Percentiles rank a stretch among this genome's conserved stretches.
Conservation (phyloP, 2,329 filamentous ascomycete species). For the Penicillium sp. region DNA sequence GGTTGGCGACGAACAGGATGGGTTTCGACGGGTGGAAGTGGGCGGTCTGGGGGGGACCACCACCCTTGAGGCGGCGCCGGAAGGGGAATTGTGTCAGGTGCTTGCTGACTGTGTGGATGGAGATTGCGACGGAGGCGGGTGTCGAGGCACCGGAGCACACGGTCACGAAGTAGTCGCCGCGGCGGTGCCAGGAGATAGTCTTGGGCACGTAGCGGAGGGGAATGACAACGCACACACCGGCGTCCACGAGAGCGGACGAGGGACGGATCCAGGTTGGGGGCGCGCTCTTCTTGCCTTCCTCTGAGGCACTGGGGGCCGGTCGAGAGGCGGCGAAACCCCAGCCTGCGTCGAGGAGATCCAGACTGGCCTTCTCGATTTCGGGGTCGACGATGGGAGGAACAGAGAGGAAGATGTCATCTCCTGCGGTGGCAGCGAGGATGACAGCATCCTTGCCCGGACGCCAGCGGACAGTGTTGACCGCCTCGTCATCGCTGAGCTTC, state of each 20-base stretch:
- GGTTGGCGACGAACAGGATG: slow-evolving; percentile 93
- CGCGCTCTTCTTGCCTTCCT: slow-evolving; percentile 65
- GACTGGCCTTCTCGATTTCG: slow-evolving; percentile 70
- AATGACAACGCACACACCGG: slow-evolving; percentile 73
- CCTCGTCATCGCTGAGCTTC: slow-evolving; percentile 71
- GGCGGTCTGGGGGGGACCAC: slow-evolving; percentile 78
- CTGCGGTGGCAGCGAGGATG: slow-evolving; percentile 78
- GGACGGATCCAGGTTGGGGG: slow-evolving; percentile 83
- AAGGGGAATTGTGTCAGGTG: slow-evolving; percentile 95
- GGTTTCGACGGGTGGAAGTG: slow-evolving; percentile 94
- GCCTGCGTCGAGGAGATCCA: slow-evolving; percentile 78
- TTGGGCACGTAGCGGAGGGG: slow-evolving; percentile 80
- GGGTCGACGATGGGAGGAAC: slow-evolving; percentile 72
- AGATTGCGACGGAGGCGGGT: slow-evolving; percentile 63
- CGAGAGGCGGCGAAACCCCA: slow-evolving; percentile 81
- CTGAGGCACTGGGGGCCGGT: slow-evolving; percentile 52
- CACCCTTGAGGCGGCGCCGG: slow-evolving; percentile 66
- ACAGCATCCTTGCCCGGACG: slow-evolving; percentile 77
- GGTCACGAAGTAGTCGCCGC: slow-evolving; percentile 90
- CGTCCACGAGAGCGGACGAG: slow-evolving; percentile 68
- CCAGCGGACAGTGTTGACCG: slow-evolving; percentile 87
- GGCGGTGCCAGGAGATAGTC: slow-evolving; percentile 87
- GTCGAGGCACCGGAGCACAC: slow-evolving; percentile 69
- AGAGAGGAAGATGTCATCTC: slow-evolving; percentile 82
- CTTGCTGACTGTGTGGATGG: slow-evolving; percentile 92